Conservation (phyloP, 345 rosid genomes). For the Euphorbia peplus region DNA sequence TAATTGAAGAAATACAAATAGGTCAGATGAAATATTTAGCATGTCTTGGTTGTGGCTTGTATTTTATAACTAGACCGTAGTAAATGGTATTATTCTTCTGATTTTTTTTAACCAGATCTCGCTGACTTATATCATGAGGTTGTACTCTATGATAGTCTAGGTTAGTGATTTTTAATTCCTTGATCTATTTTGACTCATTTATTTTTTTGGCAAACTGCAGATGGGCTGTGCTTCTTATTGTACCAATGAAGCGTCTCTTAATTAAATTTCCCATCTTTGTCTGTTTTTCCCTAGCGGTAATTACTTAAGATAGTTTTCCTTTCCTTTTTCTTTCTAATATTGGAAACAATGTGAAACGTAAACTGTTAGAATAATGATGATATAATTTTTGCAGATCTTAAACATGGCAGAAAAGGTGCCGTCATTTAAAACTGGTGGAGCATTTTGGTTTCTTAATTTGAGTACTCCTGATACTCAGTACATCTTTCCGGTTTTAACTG, state of each 20-base stretch:
- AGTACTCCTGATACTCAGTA: constrained; percentile 65
- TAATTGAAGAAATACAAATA: not conserved
- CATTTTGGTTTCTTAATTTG: constrained; percentile 77
- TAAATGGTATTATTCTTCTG: not conserved
- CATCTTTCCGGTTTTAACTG: constrained; percentile 70
- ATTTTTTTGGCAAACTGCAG: constrained; percentile 41
- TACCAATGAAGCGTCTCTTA: constrained; percentile 75
- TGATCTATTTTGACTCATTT: not conserved
- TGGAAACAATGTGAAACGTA: not conserved
- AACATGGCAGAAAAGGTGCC: constrained; percentile 90
- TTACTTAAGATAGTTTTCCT: not conserved
- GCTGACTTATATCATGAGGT: not conserved
- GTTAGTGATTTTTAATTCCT: not conserved
- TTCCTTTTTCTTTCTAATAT: not conserved
- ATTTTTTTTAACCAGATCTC: not conserved
- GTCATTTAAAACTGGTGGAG: constrained; percentile 81
- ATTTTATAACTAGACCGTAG: not conserved
- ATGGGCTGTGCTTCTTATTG: constrained; percentile 69
- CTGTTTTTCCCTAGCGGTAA: constrained; percentile 83
- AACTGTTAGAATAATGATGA: not conserved
- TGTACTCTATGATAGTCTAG: not conserved
- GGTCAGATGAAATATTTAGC: not conserved
- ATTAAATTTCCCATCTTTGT: constrained; percentile 76
- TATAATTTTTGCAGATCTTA: constrained; percentile 41
- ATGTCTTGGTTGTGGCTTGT: not conserved